Evolutionary conservation across 2,329 filamentous ascomycete genomes (phyloP).

Genomic region (Hirsutella thompsonii): DNA sequence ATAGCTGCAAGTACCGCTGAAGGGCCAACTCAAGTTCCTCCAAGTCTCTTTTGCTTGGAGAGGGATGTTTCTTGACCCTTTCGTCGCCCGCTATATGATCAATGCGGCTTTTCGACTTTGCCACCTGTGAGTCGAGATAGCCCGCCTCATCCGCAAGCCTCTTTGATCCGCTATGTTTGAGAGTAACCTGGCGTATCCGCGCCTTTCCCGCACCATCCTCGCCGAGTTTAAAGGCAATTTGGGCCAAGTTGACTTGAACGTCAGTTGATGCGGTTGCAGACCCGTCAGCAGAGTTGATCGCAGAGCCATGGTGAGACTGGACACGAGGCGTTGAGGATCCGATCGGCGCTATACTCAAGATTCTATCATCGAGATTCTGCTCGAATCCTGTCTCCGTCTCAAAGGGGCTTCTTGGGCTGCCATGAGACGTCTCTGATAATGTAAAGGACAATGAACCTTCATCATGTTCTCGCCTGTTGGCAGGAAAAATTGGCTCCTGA

Average conservation of each 20-base stretch:
- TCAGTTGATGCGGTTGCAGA: background rate
- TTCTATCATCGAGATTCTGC: conserved; percentile 22
- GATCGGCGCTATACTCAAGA: conserved; percentile 20
- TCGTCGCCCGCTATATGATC: conserved; percentile 3
- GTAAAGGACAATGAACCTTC: too few species aligned
- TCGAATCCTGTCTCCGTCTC: conserved; percentile 24
- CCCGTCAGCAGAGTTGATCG: conserved; percentile 5
- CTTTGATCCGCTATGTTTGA: conserved; percentile 1
- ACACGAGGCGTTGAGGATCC: conserved; percentile 25
- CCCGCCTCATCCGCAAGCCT: background rate
- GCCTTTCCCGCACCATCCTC: conserved; percentile 1
- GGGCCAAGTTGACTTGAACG: conserved; percentile 5
- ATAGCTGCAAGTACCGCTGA: conserved; percentile 15
- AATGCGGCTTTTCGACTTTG: background rate
- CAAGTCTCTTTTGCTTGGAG: conserved; percentile 27
- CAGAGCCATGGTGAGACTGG: conserved; percentile 6
- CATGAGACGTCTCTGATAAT: background rate
- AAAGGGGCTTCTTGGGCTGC: conserved; percentile 11
- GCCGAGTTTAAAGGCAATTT: conserved; percentile 4
- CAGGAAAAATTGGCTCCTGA: background rate
- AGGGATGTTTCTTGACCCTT: conserved; percentile 29
- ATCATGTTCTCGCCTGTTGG: background rate
- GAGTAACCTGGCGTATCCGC: conserved; percentile 2
- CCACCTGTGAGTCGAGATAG: background rate
- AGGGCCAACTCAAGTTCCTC: conserved; percentile 24